Evolutionary conservation across 2,329 filamentous ascomycete genomes (phyloP).

Genomic region (Beauveria asiatica): DNA sequence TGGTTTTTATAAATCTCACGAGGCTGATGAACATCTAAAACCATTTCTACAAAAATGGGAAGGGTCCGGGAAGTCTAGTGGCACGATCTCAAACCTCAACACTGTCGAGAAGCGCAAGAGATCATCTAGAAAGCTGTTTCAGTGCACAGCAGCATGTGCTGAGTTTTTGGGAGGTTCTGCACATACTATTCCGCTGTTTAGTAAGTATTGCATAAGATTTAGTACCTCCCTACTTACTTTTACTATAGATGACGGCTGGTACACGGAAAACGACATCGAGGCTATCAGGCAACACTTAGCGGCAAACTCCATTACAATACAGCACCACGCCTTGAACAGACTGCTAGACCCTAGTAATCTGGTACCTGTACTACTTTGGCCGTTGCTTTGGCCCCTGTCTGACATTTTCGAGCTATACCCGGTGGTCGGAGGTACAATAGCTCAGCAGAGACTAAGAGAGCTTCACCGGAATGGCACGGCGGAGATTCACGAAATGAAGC

Average conservation of each 20-base stretch:
- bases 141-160: background rate
- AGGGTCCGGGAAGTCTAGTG: background rate
- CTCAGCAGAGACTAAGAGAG: background rate
- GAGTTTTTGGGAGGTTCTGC: background rate
- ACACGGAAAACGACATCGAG: background rate
- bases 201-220: background rate
- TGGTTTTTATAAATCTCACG: background rate
- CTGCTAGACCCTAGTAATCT: background rate
- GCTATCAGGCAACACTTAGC: background rate
- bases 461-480: background rate
- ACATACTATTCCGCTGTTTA: background rate
- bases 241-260: background rate
- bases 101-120: background rate
- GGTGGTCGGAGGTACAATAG: background rate
- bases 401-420: background rate
- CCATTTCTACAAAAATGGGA: background rate
- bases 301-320: background rate
- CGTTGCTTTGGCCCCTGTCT: background rate
- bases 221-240: background rate
- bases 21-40: background rate
- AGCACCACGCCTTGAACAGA: background rate
- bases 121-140: background rate
- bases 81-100: background rate
- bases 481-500: background rate
- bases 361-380: background rate